Evolutionary conservation across 306 rosid genomes (phyloP).

Genomic region (Castanospermum australe): DNA sequence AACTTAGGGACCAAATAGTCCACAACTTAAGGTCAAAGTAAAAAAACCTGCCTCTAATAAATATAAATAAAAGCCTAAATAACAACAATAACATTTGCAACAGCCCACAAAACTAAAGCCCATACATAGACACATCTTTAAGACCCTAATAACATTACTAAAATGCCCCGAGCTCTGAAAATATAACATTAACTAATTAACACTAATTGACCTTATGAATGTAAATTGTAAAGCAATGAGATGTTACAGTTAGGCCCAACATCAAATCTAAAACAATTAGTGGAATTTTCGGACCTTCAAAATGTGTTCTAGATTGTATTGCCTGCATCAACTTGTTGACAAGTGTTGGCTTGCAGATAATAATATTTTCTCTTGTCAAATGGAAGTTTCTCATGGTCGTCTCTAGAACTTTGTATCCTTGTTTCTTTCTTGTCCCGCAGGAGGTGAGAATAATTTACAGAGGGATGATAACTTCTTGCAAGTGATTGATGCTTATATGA

Average conservation of each 20-base stretch:
- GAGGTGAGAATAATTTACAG: slow-evolving; percentile 27
- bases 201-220: neutral
- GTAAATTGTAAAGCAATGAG: neutral
- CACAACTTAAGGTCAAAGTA: neutral
- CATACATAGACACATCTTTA: neutral
- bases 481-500: slow-evolving; percentile 72
- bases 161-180: neutral
- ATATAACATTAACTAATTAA: neutral
- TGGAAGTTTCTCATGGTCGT: neutral
- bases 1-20: neutral
- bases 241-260: neutral
- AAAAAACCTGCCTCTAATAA: too few relatives aligned
- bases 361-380: neutral
- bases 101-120: neutral
- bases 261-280: neutral
- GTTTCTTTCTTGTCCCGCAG: slow-evolving; percentile 40
- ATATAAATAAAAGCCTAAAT: too few relatives aligned
- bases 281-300: neutral
- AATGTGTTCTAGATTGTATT: neutral
- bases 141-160: too few relatives aligned
- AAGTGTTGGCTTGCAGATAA: neutral
- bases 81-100: neutral
- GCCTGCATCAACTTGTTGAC: neutral
- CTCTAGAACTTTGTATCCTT: neutral
- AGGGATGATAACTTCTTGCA: slow-evolving; percentile 36